Conservation (phyloP, 1,284 basidiomycete genomes). For the Ganoderma lingzhi region DNA sequence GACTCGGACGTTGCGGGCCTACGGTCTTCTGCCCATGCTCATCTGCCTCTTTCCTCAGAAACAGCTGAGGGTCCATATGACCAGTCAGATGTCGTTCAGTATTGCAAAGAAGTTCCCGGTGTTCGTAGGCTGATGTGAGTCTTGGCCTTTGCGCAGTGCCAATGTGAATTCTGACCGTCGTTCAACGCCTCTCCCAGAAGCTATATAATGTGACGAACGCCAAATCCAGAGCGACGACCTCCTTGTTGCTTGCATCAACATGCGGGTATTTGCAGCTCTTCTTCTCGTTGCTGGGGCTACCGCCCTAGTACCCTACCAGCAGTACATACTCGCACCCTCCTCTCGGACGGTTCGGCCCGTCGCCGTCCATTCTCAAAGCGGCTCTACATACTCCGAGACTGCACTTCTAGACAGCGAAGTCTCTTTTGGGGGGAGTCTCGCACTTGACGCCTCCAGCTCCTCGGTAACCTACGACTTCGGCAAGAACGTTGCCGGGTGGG, state of each 20-base stretch:
- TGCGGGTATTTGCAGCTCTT: neutral
- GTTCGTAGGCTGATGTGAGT: neutral
- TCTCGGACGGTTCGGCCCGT: slow-evolving; percentile 27
- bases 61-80: neutral
- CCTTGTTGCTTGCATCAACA: neutral
- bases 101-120: neutral
- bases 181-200: neutral
- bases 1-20: neutral
- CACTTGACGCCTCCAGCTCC: slow-evolving; percentile 16
- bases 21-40: neutral
- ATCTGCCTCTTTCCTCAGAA: neutral
- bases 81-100: neutral
- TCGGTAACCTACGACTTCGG: slow-evolving; percentile 33
- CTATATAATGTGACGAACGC: neutral
- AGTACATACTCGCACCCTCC: slow-evolving; percentile 29
- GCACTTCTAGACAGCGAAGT: slow-evolving; percentile 9
- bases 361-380: slow-evolving; percentile 19
- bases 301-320: slow-evolving; percentile 8
- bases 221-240: neutral
- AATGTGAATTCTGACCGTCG: neutral
- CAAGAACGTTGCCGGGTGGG: slow-evolving; percentile 30
- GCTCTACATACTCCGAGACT: slow-evolving; percentile 10
- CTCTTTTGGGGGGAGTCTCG: neutral
- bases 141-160: neutral
- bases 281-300: neutral